Evolutionary conservation across 2,329 filamentous ascomycete genomes (phyloP).

Genomic region (Waltergamsia citrina): DNA sequence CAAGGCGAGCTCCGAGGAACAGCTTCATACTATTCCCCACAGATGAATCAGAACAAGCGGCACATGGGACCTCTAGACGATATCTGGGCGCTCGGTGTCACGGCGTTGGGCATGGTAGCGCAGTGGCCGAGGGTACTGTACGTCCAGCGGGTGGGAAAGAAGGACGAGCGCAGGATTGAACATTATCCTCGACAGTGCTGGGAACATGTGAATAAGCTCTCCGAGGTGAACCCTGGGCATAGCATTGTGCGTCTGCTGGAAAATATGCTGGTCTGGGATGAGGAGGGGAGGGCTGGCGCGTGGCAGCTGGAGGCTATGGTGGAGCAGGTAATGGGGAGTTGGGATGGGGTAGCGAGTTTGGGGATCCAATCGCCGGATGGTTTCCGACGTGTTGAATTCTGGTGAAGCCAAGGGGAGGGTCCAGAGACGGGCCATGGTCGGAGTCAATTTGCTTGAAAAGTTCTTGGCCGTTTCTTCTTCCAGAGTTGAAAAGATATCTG

Average conservation of each 20-base stretch:
- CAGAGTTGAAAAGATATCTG: no score
- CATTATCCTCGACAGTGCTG: slow-evolving; percentile 14
- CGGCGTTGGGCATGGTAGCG: slow-evolving; percentile 17
- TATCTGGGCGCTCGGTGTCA: slow-evolving; percentile 22
- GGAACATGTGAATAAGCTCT: slow-evolving; percentile 12
- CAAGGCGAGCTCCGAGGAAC: slow-evolving; percentile 12
- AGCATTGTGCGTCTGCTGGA: slow-evolving; percentile 11
- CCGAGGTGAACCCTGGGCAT: slow-evolving; percentile 13
- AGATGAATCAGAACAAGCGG: slow-evolving; percentile 10
- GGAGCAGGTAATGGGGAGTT: slow-evolving; percentile 5
- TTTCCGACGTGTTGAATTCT: slow-evolving; percentile 16
- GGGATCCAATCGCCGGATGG: slow-evolving; percentile 12
- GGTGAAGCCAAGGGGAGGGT: no score
- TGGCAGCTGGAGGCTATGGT: slow-evolving; percentile 9
- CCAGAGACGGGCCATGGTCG: no score
- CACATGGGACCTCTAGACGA: slow-evolving; percentile 17
- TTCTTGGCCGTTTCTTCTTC: no score
- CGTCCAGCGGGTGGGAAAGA: slow-evolving; percentile 7
- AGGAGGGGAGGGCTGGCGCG: slow-evolving; percentile 10
- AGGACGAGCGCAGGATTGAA: slow-evolving; percentile 1
- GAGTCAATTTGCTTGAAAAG: no score
- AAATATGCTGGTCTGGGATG: slow-evolving; percentile 12
- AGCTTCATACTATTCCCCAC: slow-evolving; percentile 17
- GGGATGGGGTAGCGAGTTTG: slow-evolving; percentile 4
- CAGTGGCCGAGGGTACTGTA: slow-evolving; percentile 13